Base-by-base conservation (phyloP, 345 rosid genomes). In the Linum trigynum region DNA sequence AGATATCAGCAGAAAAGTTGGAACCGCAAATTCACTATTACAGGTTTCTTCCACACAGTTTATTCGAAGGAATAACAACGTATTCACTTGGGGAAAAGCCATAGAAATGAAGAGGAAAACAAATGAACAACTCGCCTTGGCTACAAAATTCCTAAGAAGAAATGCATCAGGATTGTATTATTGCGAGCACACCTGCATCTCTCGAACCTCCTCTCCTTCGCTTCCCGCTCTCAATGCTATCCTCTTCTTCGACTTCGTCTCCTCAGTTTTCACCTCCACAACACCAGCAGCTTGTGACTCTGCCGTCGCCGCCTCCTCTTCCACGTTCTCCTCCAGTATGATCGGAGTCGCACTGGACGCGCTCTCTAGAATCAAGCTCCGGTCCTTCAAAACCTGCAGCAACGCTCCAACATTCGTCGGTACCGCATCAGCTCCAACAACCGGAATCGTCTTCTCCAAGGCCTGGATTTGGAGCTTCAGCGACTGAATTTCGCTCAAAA, bases 181-280 rank as follows among this genome's bases (percentile, higher is more conserved):
- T 71, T 74, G 77, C 67, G 32, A 80, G 81, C 87, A 75, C 73
- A 90, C 99, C 97, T 90, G 99, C 96, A 94, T 71, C 74, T 75
- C 84, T 79, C 75, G 84, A 38, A 92, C 98, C 16, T 86, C 92
- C 15, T 85, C 86, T 68, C 97, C 98, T 83, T 92, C 90, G 53
- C 90, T 86, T 70, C 98, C 98, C 61, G 59, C 70, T 59, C 90
- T 85, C 76, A 92, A 57, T 37, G 61, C 38, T 37, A n/a, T 57
- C 61, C 37, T 57, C 38, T 41, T 56, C 32, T 23, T 23, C 32
- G 32, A 23, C 43, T 56, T 71, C 71, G 57, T 39, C 32, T 23
- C 32, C 45, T 70, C 69, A 66, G 55, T 57, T 65, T 56, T 69
- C 63, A 10, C 56, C 56, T 48, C 69, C 82, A 79, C 78, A 71